These are phyloP conservation scores for Claviceps sp. DNA, from an alignment of 2,329 filamentous ascomycete genomes.

Conservation along the genomic window DNA sequence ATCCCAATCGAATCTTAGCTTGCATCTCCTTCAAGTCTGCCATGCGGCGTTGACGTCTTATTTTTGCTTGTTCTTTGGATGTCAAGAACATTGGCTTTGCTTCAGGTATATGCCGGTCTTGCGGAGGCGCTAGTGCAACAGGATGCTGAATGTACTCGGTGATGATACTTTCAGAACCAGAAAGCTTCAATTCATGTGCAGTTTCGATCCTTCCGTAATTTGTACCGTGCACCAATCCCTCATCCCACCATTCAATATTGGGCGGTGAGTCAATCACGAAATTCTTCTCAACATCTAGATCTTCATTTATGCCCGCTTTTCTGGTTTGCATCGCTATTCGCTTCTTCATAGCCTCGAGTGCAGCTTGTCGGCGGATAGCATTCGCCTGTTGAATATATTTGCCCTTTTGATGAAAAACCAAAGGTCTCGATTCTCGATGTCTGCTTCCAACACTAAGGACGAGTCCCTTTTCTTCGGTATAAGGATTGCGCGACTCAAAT, in stretches of 20 bases:
- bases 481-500: conserved; percentile 51
- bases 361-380: conserved; percentile 73
- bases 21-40: conserved; percentile 92
- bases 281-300: conserved; percentile 75
- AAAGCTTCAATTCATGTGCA: conserved; percentile 55
- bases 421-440: conserved; percentile 55
- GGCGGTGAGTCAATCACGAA: conserved; percentile 77
- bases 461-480: conserved; percentile 61
- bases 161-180: conserved; percentile 69
- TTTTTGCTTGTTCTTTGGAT: conserved; percentile 77
- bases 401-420: conserved; percentile 88
- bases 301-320: conserved; percentile 89
- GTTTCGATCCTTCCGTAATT: conserved; percentile 61
- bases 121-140: conserved; percentile 77
- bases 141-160: conserved; percentile 89
- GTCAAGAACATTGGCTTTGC: conserved; percentile 91
- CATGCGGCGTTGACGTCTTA: conserved; percentile 79
- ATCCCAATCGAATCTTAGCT: conserved; percentile 82
- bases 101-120: conserved; percentile 66
- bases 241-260: conserved; percentile 95
- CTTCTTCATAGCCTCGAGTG: conserved; percentile 88
- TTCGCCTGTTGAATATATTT: conserved; percentile 95
- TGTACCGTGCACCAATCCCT: conserved; percentile 63
- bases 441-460: conserved; percentile 43
- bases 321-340: conserved; percentile 76